Evolutionary conservation across 306 rosid species (phyloP), one percentile per base, ranked within the genome.

Genomic region (Crataegus laevigata): DNA sequence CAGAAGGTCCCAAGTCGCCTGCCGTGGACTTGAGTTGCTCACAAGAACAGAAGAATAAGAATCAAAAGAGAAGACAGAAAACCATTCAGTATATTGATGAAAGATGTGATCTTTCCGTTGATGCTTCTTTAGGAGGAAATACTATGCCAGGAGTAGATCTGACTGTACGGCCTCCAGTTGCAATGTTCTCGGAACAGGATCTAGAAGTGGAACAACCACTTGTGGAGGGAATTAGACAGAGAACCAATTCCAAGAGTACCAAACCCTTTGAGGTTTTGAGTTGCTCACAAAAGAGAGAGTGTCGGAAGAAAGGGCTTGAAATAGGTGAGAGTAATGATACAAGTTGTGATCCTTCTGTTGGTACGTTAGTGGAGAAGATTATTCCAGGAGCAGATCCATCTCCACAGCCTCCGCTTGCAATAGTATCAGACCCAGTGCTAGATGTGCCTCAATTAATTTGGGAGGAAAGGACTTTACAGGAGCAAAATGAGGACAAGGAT

Each of bases 121-220:
- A 68, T 73, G 55, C 26, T 36, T 70, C 76, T 64, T 80, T 64
- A 34, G 24, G 67, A 30, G 70, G 84, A 69, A 15, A 63, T 75
- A 69, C 59, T 57, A 25, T 51, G 29, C 76, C 74, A 29, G 77
- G 75, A 52, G 63, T 52, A 14, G 70, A 69, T 75, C 72, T 73
- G 58, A 67, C 81, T 43, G 30, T 72, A 6, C 74, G 66, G 74
- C 77, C 70, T 80, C 73, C 70, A n/a, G 68, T 67, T 63, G 69
- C 77, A 77, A 13, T 15, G 11, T 34, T 54, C 64, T 36, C 73
- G 24, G 50, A 72, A 69, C 57, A 40, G 38, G 85, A 82, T 77
- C 68, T 63, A 29, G 80, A 69, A 64, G 71, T 66, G 38, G 43
- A 59, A 71, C 50, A 77, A 72, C 80, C 85, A 54, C 68, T 45